Base-by-base conservation (phyloP, 2,329 filamentous ascomycete species). In the Microdochium bolleyi region DNA sequence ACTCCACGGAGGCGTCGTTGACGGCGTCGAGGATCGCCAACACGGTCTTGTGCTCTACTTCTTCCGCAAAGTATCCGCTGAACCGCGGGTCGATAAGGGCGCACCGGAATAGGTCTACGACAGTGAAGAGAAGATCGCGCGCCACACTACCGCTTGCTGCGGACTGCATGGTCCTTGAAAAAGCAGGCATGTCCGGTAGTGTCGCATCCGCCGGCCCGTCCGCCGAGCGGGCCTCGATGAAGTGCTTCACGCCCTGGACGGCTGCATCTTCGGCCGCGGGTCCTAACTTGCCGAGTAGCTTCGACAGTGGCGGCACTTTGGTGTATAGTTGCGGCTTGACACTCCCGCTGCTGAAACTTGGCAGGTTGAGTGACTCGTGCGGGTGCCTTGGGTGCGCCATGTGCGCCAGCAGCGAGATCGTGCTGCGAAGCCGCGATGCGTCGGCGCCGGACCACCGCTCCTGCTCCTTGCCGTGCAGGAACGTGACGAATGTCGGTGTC, bases 401-500 rank as follows among this genome's bases (percentile, higher is more conserved):
- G 56, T 89, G 80, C 1, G 92, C 73, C 2, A 96, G 73, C 48
- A 92, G 75, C 32, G 83, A 80, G 13, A 95, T 77, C 54, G 91
- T 94, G 16, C 80, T 80, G 51, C 82, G 80, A 14, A 97, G 74
- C 16, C 82, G 76, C 13, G 76, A 74, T 2, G 82, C 77, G 62
- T 92, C 85, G 1, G 88, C 89, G 1, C 91, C 91, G 50, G 78
- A 80, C 92, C 92, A 97, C 58, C 87, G 80, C 56, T 90, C 85
- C 49, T 89, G 80, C 64, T 92, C 82, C 55, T 85, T 71, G 1
- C 91, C 90, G 51, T 79, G 85, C 9, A 92, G 70, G 63, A 92
- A 95, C 0, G 90, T 92, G 62, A 94, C 82, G 63, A 97, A 95
- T 0, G 92, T 96, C 1, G 92, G 92, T 0, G 92, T 96, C 3